Evolutionary conservation across 345 rosid genomes (phyloP).

Genomic region (Populus davidiana): DNA sequence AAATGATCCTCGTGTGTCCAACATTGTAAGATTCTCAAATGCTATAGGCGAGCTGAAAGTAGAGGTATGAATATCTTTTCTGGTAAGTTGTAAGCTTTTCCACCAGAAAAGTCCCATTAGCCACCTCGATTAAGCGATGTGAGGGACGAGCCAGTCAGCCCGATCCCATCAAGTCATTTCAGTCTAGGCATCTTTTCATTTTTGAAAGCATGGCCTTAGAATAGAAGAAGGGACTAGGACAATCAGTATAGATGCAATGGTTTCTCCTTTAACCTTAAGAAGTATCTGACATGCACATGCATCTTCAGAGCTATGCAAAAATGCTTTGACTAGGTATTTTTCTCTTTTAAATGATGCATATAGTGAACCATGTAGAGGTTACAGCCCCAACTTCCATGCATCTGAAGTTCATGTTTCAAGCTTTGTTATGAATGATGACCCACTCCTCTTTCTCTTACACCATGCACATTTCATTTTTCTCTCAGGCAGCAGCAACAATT

Average conservation of each 20-base stretch:
- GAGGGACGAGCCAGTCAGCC: too few species aligned
- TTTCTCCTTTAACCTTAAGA: too few species aligned
- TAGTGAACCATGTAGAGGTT: not conserved
- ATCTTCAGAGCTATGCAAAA: not conserved
- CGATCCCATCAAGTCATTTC: too few species aligned
- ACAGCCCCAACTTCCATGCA: not conserved
- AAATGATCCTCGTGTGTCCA: slow-evolving; percentile 83
- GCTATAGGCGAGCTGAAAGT: slow-evolving; percentile 86
- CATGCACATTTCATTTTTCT: not conserved
- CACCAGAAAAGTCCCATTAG: too few species aligned
- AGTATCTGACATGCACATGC: not conserved
- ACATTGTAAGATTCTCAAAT: slow-evolving; percentile 80
- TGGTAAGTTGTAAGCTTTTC: too few species aligned
- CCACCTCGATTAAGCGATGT: too few species aligned
- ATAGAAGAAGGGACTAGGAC: too few species aligned
- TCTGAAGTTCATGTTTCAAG: not conserved
- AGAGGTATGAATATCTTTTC: slow-evolving; percentile 50
- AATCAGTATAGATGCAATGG: too few species aligned
- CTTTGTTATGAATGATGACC: not conserved
- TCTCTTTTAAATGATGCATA: not conserved
- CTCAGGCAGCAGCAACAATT: slow-evolving; percentile 77
- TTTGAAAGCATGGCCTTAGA: too few species aligned
- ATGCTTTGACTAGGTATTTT: not conserved
- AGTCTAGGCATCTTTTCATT: too few species aligned
- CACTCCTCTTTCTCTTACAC: not conserved